Evolutionary conservation across 2,329 filamentous ascomycete species (phyloP), one percentile per base, ranked within the genome.

Genomic region (Grosmannia serpens): DNA sequence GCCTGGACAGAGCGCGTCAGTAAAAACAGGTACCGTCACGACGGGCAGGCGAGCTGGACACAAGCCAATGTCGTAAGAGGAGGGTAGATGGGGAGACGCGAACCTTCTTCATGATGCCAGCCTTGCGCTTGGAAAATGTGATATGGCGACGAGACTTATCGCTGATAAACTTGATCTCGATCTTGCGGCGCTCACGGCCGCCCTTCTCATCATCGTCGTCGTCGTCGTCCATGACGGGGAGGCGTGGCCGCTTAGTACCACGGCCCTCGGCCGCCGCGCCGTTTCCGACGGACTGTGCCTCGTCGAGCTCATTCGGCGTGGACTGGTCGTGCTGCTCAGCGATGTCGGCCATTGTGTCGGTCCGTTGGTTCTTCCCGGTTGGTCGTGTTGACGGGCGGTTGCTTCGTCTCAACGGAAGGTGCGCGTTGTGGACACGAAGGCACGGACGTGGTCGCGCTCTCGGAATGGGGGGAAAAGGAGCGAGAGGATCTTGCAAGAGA

Each of bases 91-190:
- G 38, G 33, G 24, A 41, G 53, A 24, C 44, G 80, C 85, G 66
- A 73, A 96, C 94, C 91, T 97, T 97, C 83, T 99, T 97, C 94
- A 99, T 97, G 75, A 99, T 97, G 68, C 94, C 94, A 59, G 94
- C 94, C 81, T 99, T 99, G 74, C 94, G 90, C 85, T 99, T 99
- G 67, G 92, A 97, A 75, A 99, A 97, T 69, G 94, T 97, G 73
- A 97, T 99, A 79, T 99, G 94, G 63, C 94, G 88, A 77, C 94
- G 91, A 77, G 92, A 97, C 81, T 99, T 99, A 77, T 99, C 94
- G 75, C 91, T 92, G 75, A 99, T 99, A 78, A 99, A 99, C 83
- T 99, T 99, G 79, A 99, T 99, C 77, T 99, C 94, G 69, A 99
- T 99, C 87, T 99, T 99, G 77, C 94, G 86, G 71, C 94, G 87